Conservation (phyloP, 805 yeast genomes). For the Candida glaebosa region DNA sequence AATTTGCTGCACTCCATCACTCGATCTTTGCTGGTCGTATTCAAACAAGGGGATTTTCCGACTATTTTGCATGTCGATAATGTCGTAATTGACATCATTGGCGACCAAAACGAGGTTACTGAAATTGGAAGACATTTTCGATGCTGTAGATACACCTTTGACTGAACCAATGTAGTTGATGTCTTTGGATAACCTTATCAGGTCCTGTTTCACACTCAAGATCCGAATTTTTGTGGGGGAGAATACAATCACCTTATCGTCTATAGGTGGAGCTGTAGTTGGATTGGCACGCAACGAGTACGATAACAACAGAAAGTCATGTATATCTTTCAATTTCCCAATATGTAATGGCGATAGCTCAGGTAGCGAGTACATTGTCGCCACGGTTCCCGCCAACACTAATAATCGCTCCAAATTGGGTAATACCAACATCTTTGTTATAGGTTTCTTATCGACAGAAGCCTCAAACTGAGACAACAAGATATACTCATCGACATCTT, state of each 20-base stretch:
- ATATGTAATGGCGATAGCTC: slow-evolving; percentile 35
- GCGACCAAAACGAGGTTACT: slow-evolving; percentile 33
- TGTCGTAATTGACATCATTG: slow-evolving; percentile 29
- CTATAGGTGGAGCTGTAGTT: slow-evolving; percentile 6
- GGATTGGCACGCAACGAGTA: not conserved
- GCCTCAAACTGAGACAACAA: slow-evolving; percentile 22
- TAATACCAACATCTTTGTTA: slow-evolving; percentile 24
- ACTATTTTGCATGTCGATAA: slow-evolving; percentile 32
- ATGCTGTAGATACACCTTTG: slow-evolving; percentile 24
- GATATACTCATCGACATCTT: slow-evolving; percentile 35
- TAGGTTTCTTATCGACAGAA: slow-evolving; percentile 10
- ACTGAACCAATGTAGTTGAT: slow-evolving; percentile 27
- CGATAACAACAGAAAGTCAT: slow-evolving; percentile 25
- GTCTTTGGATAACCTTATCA: slow-evolving; percentile 29
- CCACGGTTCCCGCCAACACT: slow-evolving; percentile 22
- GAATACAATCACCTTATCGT: slow-evolving; percentile 29
- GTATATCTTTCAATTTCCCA: slow-evolving; percentile 34
- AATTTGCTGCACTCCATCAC: slow-evolving; percentile 8
- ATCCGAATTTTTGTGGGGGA: slow-evolving; percentile 28
- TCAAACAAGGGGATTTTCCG: slow-evolving; percentile 34
- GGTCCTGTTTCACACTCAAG: slow-evolving; percentile 24
- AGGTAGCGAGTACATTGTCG: slow-evolving; percentile 29
- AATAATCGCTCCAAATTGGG: slow-evolving; percentile 22
- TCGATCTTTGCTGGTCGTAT: slow-evolving; percentile 15
- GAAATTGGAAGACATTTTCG: slow-evolving; percentile 24